Evolutionary conservation across 331 rosid species (phyloP).

Genomic region (Rosa hybrid): DNA sequence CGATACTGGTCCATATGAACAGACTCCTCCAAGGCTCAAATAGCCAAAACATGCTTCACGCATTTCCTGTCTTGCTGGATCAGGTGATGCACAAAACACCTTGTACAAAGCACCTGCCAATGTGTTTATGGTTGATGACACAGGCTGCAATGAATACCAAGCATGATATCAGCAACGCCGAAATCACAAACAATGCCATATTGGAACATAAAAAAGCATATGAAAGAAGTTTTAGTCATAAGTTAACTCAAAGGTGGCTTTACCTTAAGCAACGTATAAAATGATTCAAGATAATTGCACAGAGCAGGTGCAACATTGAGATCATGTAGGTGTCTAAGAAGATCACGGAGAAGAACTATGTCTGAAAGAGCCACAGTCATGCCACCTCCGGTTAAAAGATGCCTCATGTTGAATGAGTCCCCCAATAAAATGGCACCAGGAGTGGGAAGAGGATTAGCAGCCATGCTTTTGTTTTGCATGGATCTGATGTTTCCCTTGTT

Average conservation of each 20-base stretch:
- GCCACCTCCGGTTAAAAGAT: constrained; percentile 84
- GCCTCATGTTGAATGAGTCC: constrained; percentile 83
- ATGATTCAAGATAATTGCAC: neutral
- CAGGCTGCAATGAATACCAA: neutral
- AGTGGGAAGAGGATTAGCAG: constrained; percentile 43
- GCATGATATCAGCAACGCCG: neutral
- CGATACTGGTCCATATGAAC: constrained; percentile 66
- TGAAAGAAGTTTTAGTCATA: neutral
- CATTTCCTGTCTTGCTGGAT: constrained; percentile 69
- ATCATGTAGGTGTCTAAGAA: constrained; percentile 56
- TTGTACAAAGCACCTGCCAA: constrained; percentile 24
- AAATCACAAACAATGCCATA: neutral
- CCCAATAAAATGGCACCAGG: constrained; percentile 83
- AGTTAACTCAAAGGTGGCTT: neutral
- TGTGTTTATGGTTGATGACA: neutral
- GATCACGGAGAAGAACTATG: constrained; percentile 58
- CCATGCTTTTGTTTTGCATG: constrained; percentile 80
- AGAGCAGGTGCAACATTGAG: constrained; percentile 43
- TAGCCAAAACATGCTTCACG: constrained; percentile 73
- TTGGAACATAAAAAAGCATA: neutral
- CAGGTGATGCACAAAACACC: constrained; percentile 79
- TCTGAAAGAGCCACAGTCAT: constrained; percentile 83
- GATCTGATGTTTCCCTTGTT: constrained; percentile 72
- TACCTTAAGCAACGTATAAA: constrained; percentile 55
- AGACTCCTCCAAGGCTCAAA: constrained; percentile 81